Evolutionary conservation across 2,329 filamentous ascomycete species (phyloP), one percentile per base, ranked within the genome.

Genomic region (Rhynchosporium graminicola): DNA sequence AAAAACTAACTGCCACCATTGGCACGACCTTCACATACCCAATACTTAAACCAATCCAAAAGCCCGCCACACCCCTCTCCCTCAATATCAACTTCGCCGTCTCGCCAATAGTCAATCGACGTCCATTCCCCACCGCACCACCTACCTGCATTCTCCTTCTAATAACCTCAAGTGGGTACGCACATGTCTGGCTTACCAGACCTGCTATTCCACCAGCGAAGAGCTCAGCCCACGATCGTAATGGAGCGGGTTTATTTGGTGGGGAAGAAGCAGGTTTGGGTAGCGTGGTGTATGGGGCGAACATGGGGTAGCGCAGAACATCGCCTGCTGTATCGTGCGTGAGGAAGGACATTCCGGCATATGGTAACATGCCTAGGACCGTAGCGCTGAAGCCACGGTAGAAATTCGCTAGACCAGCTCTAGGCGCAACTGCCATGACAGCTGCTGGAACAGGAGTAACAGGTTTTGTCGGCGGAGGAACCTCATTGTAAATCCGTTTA

Each of bases 11-110:
- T 12, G 95, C 95, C 33, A 79, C 86, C 91, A 99, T 89, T 3
- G 95, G 95, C 65, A 97, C 82, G 57, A 98, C 86, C 79, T 99
- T 99, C 72, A 92, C 85, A 76, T 98, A 99, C 7, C 95, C 95
- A 76, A 99, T 97, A 1, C 90, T 91, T 74, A 99, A 78, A 0
- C 95, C 95, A 10, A 98, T 88, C 76, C 92, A 99, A 79, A 97
- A 98, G 0, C 95, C 95, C 57, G 83, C 82, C 63, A 88, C 77
- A 0, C 95, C 95, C 61, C 82, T 83, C 77, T 97, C 92, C 51
- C 82, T 79, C 69, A 87, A 87, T 66, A 99, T 95, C 73, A 87
- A 83, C 67, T 77, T 79, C 3, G 87, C 87, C 0, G 94, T 96
- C 77, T 98, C 94, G 15, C 80, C 78, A 67, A 99, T 91, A 57